Evolutionary conservation across 2,329 filamentous ascomycete genomes (phyloP).

Genomic region (Lasiodiplodia gonubiensis): DNA sequence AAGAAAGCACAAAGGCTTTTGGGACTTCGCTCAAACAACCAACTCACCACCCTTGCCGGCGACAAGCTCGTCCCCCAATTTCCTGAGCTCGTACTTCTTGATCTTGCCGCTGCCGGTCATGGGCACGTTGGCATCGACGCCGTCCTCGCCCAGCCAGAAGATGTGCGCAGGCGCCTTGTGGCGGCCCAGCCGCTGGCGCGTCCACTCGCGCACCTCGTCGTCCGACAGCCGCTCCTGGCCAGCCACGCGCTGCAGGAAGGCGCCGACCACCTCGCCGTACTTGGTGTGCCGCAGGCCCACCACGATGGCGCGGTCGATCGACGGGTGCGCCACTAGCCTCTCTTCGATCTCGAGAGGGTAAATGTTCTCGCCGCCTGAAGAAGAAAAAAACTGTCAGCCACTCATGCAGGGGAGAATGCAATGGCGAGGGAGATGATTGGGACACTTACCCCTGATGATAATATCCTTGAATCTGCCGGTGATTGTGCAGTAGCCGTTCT

Average conservation of each 20-base stretch:
- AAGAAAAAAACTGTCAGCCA: background rate
- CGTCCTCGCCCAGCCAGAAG: slow-evolving; percentile 72
- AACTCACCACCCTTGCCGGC: slow-evolving; percentile 5
- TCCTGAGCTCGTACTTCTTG: slow-evolving; percentile 48
- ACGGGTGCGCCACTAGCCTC: slow-evolving; percentile 68
- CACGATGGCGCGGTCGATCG: slow-evolving; percentile 69
- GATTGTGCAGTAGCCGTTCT: slow-evolving; percentile 67
- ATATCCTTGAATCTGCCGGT: slow-evolving; percentile 81
- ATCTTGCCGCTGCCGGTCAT: slow-evolving; percentile 54
- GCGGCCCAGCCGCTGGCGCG: slow-evolving; percentile 45
- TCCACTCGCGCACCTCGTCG: slow-evolving; percentile 46
- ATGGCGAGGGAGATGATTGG: slow-evolving; percentile 35
- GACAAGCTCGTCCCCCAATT: slow-evolving; percentile 7
- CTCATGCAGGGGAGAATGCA: background rate
- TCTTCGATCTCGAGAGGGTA: slow-evolving; percentile 78
- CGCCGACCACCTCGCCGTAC: slow-evolving; percentile 75
- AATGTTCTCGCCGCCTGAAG: slow-evolving; percentile 49
- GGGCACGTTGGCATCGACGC: slow-evolving; percentile 43
- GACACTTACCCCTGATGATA: slow-evolving; percentile 67
- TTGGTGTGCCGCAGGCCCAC: slow-evolving; percentile 72
- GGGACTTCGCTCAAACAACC: background rate
- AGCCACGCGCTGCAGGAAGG: slow-evolving; percentile 57
- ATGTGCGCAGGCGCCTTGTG: slow-evolving; percentile 68
- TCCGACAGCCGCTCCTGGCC: slow-evolving; percentile 36
- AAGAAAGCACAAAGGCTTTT: background rate